phyloP scores from a whole-genome alignment of 768 basidiomycete species.

The Tephrocybe sp. region DNA sequence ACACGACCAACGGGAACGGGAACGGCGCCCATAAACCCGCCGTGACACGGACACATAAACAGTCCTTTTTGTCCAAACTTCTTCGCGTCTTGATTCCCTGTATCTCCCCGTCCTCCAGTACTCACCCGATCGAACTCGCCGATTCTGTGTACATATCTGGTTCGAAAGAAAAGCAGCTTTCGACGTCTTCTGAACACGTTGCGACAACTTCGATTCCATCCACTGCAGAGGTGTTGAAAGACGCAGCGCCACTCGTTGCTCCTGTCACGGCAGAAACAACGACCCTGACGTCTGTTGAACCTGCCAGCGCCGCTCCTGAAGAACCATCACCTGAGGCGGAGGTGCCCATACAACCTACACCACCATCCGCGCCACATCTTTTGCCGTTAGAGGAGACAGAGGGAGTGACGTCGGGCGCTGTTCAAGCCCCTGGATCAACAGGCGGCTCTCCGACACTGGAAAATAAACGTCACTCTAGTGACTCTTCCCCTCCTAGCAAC shows the following conservation, averaged over 20 bases:
- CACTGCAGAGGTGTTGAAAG: constrained; percentile 1
- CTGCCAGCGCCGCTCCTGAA: not conserved
- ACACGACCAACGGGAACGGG: constrained; percentile 20
- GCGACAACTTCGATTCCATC: constrained; percentile 2
- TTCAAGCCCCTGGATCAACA: constrained; percentile 87
- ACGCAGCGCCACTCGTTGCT: constrained; percentile 6
- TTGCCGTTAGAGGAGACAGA: constrained; percentile 74
- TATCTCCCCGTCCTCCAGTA: constrained; percentile 47
- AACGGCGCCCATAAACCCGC: constrained; percentile 14
- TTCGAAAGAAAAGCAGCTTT: constrained; percentile 29
- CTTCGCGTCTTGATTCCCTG: constrained; percentile 68
- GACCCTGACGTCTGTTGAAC: constrained; percentile 10
- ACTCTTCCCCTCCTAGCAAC: constrained; percentile 34
- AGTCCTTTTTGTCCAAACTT: constrained; percentile 60
- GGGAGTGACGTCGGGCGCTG: constrained; percentile 88
- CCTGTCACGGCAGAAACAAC: constrained; percentile 6
- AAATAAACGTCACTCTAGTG: constrained; percentile 39
- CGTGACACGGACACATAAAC: constrained; percentile 30
- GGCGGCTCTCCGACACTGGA: constrained; percentile 36
- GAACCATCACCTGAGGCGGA: constrained; percentile 24
- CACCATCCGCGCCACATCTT: constrained; percentile 29
- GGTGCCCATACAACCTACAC: constrained; percentile 36
- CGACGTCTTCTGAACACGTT: constrained; percentile 9
- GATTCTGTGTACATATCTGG: constrained; percentile 20
- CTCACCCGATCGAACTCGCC: constrained; percentile 47